Conservation (phyloP, 768 basidiomycete species). For the Russula sp. region DNA sequence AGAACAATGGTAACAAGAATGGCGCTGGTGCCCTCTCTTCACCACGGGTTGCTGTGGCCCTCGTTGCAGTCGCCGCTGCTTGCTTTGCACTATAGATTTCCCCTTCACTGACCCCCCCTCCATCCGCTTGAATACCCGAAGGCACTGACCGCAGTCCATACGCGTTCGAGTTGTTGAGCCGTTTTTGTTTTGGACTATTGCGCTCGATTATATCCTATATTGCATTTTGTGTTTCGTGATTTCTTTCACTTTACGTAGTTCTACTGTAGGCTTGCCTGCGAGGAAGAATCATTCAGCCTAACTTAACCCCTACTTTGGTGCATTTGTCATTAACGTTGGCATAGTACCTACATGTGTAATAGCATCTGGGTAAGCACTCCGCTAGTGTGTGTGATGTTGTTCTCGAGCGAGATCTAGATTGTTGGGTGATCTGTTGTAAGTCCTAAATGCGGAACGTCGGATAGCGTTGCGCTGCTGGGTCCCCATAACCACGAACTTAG, state of each 20-base stretch:
- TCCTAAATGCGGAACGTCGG: too few relatives aligned
- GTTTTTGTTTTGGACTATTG: conserved; percentile 17
- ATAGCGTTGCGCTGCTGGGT: too few relatives aligned
- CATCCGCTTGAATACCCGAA: conserved; percentile 11
- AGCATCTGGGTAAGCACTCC: not conserved
- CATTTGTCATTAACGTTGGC: not conserved
- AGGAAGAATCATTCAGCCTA: conserved; percentile 10
- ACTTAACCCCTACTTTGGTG: not conserved
- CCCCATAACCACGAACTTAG: too few relatives aligned
- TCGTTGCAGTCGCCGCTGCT: conserved; percentile 45
- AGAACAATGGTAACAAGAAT: conserved; percentile 28
- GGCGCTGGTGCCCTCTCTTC: conserved; percentile 45
- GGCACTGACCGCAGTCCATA: conserved; percentile 3
- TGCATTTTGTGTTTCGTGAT: conserved; percentile 19
- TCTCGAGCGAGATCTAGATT: too few relatives aligned
- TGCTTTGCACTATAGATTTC: conserved; percentile 37
- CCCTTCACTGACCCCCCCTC: not conserved
- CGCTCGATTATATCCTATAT: conserved; percentile 3
- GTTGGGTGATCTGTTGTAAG: too few relatives aligned
- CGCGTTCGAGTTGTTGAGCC: conserved; percentile 8
- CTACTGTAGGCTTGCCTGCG: conserved; percentile 12
- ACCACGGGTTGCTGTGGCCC: conserved; percentile 44
- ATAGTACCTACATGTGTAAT: not conserved
- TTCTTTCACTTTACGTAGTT: conserved; percentile 1
- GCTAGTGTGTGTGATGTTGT: too few relatives aligned